Evolutionary conservation across 176 grass and related monocot genomes (phyloP).

Genomic region (Triticum monococcum): DNA sequence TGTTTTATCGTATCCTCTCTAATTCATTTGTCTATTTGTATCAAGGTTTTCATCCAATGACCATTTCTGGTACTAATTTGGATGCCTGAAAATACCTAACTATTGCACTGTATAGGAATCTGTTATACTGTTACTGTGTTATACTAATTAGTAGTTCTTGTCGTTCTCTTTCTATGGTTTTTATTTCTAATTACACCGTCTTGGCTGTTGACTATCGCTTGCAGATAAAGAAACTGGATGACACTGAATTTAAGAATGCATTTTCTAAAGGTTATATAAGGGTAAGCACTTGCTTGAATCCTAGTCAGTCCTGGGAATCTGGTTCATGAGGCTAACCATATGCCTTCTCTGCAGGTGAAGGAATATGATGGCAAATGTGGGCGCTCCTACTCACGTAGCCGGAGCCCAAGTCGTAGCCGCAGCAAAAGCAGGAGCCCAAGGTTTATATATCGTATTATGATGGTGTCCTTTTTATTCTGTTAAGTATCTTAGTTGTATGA

Average conservation of each 20-base stretch:
- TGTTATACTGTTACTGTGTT: neutral
- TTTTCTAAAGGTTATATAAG: slow-evolving; percentile 90
- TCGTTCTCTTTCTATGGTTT: neutral
- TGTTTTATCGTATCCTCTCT: neutral
- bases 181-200: slow-evolving; percentile 14
- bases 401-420: slow-evolving; percentile 54
- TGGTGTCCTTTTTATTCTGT: neutral
- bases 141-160: neutral
- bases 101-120: neutral
- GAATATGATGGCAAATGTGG: slow-evolving; percentile 65
- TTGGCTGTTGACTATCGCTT: slow-evolving; percentile 20
- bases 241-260: slow-evolving; percentile 93
- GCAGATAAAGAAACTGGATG: slow-evolving; percentile 94
- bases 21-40: neutral
- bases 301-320: neutral
- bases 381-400: slow-evolving; percentile 54
- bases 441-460: slow-evolving; percentile 13
- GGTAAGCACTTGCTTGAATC: slow-evolving; percentile 39
- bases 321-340: neutral
- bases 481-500: neutral
- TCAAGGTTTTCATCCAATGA: neutral
- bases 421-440: slow-evolving; percentile 62
- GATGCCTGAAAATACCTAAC: neutral
- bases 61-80: neutral
- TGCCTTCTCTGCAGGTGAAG: slow-evolving; percentile 55